Conservation (phyloP, 1,284 basidiomycete genomes). For the Cutaneotrichosporon sp. region DNA sequence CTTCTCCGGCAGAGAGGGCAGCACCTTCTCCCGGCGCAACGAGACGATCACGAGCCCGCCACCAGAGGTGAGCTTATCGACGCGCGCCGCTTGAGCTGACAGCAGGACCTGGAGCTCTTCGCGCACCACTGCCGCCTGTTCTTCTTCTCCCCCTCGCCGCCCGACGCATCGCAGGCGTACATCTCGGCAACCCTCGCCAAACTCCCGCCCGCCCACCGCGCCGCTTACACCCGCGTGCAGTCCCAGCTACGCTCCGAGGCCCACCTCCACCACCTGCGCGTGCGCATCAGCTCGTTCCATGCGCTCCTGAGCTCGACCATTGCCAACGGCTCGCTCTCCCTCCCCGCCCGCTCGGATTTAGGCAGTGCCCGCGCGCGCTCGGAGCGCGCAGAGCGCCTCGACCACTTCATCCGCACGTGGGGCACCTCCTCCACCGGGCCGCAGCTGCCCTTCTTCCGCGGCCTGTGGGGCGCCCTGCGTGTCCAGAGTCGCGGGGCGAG, state of each 20-base stretch:
- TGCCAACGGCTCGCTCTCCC: slow-evolving; percentile 39
- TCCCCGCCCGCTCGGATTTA: slow-evolving; percentile 33
- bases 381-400: slow-evolving; percentile 38
- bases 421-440: slow-evolving; percentile 36
- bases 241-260: slow-evolving; percentile 43
- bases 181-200: slow-evolving; percentile 43
- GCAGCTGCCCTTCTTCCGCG: slow-evolving; percentile 49
- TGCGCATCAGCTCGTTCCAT: slow-evolving; percentile 46
- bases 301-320: slow-evolving; percentile 41
- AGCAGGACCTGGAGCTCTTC: slow-evolving; percentile 42
- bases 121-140: slow-evolving; percentile 46
- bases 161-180: slow-evolving; percentile 33
- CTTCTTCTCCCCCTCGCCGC: slow-evolving; percentile 39
- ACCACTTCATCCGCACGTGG: slow-evolving; percentile 41
- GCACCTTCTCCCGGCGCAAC: slow-evolving; percentile 23
- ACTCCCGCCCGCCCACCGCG: slow-evolving; percentile 42
- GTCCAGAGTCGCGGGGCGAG: slow-evolving; percentile 40
- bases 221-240: slow-evolving; percentile 47
- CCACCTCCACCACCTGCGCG: slow-evolving; percentile 46
- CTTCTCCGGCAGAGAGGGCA: slow-evolving; percentile 36
- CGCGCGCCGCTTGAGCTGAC: neutral
- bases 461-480: slow-evolving; percentile 39
- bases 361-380: slow-evolving; percentile 24
- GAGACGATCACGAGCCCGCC: slow-evolving; percentile 35
- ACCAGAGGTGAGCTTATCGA: slow-evolving; percentile 25